Base-by-base conservation (phyloP, 331 rosid genomes). In the Cydonia oblonga region DNA sequence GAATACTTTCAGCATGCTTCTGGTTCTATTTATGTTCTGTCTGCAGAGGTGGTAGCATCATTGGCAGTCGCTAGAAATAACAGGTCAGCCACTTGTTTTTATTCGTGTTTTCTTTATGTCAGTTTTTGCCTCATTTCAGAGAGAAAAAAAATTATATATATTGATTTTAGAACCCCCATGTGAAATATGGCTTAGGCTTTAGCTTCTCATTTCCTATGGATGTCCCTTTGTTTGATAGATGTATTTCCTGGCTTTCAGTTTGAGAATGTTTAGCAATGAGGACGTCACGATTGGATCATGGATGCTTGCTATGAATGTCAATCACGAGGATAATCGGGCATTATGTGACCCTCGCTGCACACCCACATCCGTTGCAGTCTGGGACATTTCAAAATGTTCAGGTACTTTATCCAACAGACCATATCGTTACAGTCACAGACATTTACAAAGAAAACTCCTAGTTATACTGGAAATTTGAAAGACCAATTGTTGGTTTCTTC, bases 371-470 rank as follows among this genome's bases (percentile, higher is more conserved):
- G 73, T 81, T 40, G 81, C 85, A 40, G 76, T 81, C 42, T 81
- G 85, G 85, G 85, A 81, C 53, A 81, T 72, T 52, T 73, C 84
- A n/a, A 81, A 81, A 72, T 81, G 81, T 61, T 76, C 77, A 58
- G 74, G 84, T 71, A 63, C 56, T 26, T 5, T 58, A 49, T 63
- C 60, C 28, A 19, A 32, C 53, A 57, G 14, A 20, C 33, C 23
- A 32, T 49, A n/a, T 20, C 19, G 3, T 64, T 33, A 29, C n/a
- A 6, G 30, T 70, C 18, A 6, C 30, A 51, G 15, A 10, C 10
- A n/a, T 54, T 16, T 26, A 12, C 22, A 44, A 1, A 11, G 1
- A 11, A 58, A 35, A 35, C 15, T 33, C 62, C 52, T 42, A 9
- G 49, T 26, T 38, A 35, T 66, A 12, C 61, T 58, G 51, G 9